Base-by-base conservation (phyloP, 306 rosid genomes). In the Elaeagnus macrophylla region DNA sequence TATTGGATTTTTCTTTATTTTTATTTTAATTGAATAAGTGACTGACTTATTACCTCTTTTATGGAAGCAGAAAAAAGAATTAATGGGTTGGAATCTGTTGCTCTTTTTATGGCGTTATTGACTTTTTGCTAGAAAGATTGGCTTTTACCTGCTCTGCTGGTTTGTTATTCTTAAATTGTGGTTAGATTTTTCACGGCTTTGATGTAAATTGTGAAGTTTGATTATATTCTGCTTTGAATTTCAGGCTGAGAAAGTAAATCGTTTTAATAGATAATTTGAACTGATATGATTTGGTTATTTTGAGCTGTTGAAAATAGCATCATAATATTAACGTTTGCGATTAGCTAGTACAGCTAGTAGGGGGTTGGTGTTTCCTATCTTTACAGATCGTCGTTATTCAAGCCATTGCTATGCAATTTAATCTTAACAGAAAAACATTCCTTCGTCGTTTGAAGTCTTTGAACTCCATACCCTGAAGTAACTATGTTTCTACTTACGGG, bases 31-130 rank as follows among this genome's bases (percentile, higher is more conserved):
- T 35, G 65, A 7, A 4, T 25, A 5, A 25, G 32, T 10, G 39
- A 25, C 32, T 10, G 39, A 25, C 32, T 25, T 25, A 25, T 25
- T 2, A 25, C 4, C 4, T 5, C 2, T 1, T 20, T 20, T 0
- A 20, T 20, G 32, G 32, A 5, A 25, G 32, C 2, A 25, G 4
- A 25, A 25, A 25, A 66, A 14, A 18, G 6, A 18, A 39, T 56
- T 56, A 43, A 39, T 54, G 57, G 57, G 42, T 67, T 38, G 61
- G 17, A 49, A 19, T 72, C 47, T 15, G 35, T 51, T 66, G n/a
- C 19, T 46, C 41, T 60, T 54, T 39, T 12, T 54, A 38, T 40
- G 47, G 15, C n/a, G 62, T 67, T 58, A 42, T 70, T 71, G 67
- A 75, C 70, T 62, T 53, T 52, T 46, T 7, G 54, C 39, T 25